Percentiles rank a stretch among this genome's conserved stretches.
Evolutionary conservation across 495 filamentous ascomycete genomes (phyloP).

Genomic region (Daldinia concentrica): DNA sequence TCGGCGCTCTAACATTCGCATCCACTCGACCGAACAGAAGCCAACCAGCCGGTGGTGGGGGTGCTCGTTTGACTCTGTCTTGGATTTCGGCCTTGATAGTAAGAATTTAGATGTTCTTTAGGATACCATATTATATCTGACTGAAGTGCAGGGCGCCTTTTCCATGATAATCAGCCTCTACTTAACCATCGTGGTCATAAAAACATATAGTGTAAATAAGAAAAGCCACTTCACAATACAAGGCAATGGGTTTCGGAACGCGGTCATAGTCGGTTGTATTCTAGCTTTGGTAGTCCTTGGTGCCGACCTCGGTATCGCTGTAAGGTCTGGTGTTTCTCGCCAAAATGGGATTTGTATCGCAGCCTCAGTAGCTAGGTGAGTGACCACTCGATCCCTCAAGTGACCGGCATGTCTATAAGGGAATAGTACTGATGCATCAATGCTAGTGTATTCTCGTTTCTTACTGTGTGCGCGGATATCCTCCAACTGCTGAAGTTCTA

Average conservation of each 20-base stretch:
- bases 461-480: no score
- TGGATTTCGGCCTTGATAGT: slow-evolving; percentile 25
- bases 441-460: no score
- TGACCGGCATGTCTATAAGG: no score
- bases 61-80: slow-evolving; percentile 4
- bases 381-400: no score
- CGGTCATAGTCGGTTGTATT: no score
- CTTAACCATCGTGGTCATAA: slow-evolving; percentile 11
- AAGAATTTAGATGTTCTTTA: not conserved
- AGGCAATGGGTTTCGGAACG: no score
- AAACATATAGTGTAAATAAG: slow-evolving; percentile 11
- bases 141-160: slow-evolving; percentile 15
- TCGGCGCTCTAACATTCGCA: slow-evolving; percentile 1
- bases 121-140: slow-evolving; percentile 1
- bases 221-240: no score
- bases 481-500: no score
- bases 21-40: slow-evolving; percentile 1
- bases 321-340: not conserved
- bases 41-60: slow-evolving; percentile 4
- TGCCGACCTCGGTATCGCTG: slow-evolving; percentile 20
- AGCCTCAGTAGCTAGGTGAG: slow-evolving; percentile 5
- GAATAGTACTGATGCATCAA: no score
- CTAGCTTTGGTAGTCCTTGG: no score
- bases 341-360: not conserved
- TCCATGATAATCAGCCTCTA: slow-evolving; percentile 11